Percentiles rank a stretch among this genome's conserved stretches.
phyloP scores from a whole-genome alignment of 208 protist genomes.

The Leishmania major region DNA sequence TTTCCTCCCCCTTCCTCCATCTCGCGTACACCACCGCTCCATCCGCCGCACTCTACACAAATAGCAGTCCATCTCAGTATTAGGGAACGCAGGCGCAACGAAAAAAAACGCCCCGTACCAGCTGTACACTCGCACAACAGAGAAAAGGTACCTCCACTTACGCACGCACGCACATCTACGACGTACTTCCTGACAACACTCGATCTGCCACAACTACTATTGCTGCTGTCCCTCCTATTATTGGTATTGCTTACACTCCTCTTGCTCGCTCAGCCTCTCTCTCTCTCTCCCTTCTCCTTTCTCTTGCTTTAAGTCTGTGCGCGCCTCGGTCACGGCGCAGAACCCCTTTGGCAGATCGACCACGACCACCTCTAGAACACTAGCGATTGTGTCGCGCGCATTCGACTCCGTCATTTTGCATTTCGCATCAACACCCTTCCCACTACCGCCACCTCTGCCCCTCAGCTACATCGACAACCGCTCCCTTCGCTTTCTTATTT shows the following conservation, averaged over 20 bases:
- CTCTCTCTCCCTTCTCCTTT: background rate
- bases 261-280: background rate
- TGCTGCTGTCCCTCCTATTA: background rate
- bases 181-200: background rate
- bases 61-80: background rate
- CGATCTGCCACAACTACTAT: background rate
- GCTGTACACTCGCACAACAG: background rate
- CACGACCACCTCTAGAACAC: background rate
- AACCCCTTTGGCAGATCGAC: background rate
- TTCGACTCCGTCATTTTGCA: background rate
- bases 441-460: background rate
- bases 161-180: background rate
- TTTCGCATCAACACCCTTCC: background rate
- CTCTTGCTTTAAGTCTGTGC: background rate
- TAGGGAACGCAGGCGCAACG: background rate
- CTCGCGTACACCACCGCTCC: background rate
- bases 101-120: too few relatives aligned
- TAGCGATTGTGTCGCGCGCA: background rate
- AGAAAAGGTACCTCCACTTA: background rate
- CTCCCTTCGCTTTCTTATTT: background rate
- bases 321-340: background rate
- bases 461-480: background rate
- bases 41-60: background rate
- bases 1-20: background rate
- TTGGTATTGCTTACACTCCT: background rate